phyloP scores from a whole-genome alignment of 164 flowering plant genomes.

The Vitis riparia region DNA sequence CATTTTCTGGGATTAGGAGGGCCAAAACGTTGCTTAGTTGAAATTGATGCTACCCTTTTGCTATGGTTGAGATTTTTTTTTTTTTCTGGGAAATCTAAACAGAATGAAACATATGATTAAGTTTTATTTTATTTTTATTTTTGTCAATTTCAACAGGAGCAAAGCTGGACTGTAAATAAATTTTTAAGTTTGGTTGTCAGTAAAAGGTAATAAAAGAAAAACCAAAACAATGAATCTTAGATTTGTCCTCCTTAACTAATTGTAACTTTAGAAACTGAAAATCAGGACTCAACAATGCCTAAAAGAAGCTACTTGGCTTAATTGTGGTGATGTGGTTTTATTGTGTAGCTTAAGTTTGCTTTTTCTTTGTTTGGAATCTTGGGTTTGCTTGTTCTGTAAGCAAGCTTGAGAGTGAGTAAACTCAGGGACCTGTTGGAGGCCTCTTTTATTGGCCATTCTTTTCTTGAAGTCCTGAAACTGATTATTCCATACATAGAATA shows the following conservation, averaged over 20 bases:
- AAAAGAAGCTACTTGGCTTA: no score
- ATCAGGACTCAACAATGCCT: no score
- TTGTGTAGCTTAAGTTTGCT: slow-evolving; percentile 17
- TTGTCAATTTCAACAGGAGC: no score
- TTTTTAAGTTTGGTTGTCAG: no score
- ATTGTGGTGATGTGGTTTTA: not conserved
- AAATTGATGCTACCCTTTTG: slow-evolving; percentile 1
- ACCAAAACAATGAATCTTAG: no score
- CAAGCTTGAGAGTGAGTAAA: slow-evolving; percentile 17
- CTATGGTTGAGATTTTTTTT: not conserved
- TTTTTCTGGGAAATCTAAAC: not conserved
- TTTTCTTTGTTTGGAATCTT: slow-evolving; percentile 32
- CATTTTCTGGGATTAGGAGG: no score
- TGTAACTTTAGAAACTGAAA: no score
- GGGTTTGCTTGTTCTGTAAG: slow-evolving; percentile 36
- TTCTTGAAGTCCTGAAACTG: slow-evolving; percentile 21
- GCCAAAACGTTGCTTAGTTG: no score
- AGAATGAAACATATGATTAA: not conserved
- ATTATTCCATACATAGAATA: not conserved
- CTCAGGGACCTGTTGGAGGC: not conserved
- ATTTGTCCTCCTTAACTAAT: no score
- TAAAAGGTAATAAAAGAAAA: no score
- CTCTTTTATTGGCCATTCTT: slow-evolving; percentile 24
- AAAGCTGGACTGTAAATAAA: no score
- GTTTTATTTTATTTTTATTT: not conserved